Evolutionary conservation across 768 basidiomycete genomes (phyloP).

Genomic region (Suillus tomentosus): DNA sequence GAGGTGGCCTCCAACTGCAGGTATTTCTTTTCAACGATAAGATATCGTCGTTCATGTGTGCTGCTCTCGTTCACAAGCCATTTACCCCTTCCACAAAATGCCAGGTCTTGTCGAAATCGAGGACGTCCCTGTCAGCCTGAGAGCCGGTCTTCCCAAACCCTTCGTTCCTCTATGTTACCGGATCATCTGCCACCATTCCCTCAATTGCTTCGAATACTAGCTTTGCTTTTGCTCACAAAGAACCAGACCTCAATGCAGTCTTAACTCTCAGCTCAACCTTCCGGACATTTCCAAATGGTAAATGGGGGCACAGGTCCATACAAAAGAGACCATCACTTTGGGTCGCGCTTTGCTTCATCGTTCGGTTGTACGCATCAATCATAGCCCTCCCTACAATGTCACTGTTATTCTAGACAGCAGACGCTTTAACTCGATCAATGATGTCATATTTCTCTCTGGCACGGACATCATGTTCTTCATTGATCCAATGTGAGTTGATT

Average conservation of each 20-base stretch:
- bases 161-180: constrained; percentile 58
- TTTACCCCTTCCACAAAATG: constrained; percentile 6
- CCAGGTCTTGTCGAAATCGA: constrained; percentile 2
- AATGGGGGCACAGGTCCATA: constrained; percentile 72
- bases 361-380: constrained; percentile 65
- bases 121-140: too few species aligned
- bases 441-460: constrained; percentile 69
- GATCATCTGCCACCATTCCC: constrained; percentile 53
- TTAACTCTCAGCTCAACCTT: constrained; percentile 50
- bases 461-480: constrained; percentile 76
- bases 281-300: constrained; percentile 65
- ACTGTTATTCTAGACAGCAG: constrained; percentile 76
- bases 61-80: neutral
- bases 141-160: constrained; percentile 11
- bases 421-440: constrained; percentile 83
- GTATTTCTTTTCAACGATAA: too few species aligned
- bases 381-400: constrained; percentile 59
- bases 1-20: too few species aligned
- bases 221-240: constrained; percentile 75
- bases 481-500: constrained; percentile 51
- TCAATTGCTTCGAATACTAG: constrained; percentile 59
- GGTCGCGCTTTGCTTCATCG: constrained; percentile 66
- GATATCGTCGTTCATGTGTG: too few species aligned
- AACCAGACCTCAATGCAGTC: constrained; percentile 56
- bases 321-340: constrained; percentile 58